A percentile compares a stretch with the other conserved stretches of the same genome.
Conservation (phyloP, 129 eudicot species). For the Dittrichia graveolens region DNA sequence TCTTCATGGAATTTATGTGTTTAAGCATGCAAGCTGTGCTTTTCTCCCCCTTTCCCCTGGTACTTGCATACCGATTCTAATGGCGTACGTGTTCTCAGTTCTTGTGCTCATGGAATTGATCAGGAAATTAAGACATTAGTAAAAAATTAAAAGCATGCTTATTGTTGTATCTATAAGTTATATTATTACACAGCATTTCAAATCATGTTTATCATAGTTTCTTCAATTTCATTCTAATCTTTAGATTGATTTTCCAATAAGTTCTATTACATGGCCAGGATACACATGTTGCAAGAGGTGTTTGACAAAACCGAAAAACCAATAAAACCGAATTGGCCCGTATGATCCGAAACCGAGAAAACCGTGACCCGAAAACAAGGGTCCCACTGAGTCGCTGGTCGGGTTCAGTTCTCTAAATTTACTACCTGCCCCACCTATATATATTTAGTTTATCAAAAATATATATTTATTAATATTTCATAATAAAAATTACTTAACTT, state of each 20-base stretch:
- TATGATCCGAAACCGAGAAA: too few relatives aligned
- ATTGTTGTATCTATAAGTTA: conserved; percentile 11
- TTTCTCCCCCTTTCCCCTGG: not conserved
- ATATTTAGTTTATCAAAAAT: too few relatives aligned
- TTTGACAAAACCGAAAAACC: too few relatives aligned
- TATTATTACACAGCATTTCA: not conserved
- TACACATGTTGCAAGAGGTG: not conserved
- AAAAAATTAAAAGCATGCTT: conserved; percentile 17
- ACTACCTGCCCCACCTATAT: too few relatives aligned
- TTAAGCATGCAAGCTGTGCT: conserved; percentile 28
- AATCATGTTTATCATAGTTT: not conserved
- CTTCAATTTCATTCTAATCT: not conserved
- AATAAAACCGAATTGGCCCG: too few relatives aligned
- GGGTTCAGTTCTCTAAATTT: too few relatives aligned
- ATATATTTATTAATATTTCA: not conserved
- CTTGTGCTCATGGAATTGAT: conserved; percentile 6
- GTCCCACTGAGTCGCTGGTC: too few relatives aligned
- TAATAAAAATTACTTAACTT: too few relatives aligned
- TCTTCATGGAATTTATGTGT: conserved; percentile 18
- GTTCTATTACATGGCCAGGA: conserved; percentile 19
- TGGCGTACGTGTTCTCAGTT: not conserved
- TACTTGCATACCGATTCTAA: conserved; percentile 19
- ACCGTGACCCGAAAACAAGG: too few relatives aligned
- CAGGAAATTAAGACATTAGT: conserved; percentile 19
- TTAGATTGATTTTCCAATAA: not conserved